phyloP scores from a whole-genome alignment of 176 grass and related monocot genomes.

The Triticum dicoccoides region DNA sequence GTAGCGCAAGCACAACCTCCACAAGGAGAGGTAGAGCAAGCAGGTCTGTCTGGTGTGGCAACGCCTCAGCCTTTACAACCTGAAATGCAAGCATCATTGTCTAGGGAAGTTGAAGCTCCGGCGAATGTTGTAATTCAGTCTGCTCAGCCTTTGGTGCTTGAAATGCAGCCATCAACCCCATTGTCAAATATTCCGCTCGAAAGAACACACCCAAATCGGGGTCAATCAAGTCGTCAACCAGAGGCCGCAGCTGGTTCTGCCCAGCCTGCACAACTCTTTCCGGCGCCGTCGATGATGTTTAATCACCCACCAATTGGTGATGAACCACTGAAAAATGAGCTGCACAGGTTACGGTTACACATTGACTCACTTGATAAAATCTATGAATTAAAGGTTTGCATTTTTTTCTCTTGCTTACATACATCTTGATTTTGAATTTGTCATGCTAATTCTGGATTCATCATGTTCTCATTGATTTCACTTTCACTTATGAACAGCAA shows the following conservation, averaged over 20 bases:
- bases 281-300: constrained; percentile 43
- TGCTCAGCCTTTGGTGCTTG: constrained; percentile 33
- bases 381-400: constrained; percentile 65
- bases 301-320: constrained; percentile 43
- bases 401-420: not conserved
- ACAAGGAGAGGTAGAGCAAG: constrained; percentile 2
- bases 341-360: constrained; percentile 48
- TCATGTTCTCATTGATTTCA: not conserved
- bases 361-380: constrained; percentile 47
- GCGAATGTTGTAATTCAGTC: constrained; percentile 6
- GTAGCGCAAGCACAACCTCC: constrained; percentile 9
- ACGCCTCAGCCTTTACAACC: constrained; percentile 23
- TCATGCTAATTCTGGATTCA: constrained; percentile 23
- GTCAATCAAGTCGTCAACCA: constrained; percentile 24
- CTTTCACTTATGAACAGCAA: constrained; percentile 47
- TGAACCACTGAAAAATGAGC: constrained; percentile 75
- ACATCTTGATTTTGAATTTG: not conserved
- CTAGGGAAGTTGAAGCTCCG: not conserved
- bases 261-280: constrained; percentile 49
- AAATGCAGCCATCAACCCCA: constrained; percentile 13
- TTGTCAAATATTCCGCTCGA: constrained; percentile 22
- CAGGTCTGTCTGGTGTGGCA: not conserved
- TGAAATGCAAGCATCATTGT: constrained; percentile 22
- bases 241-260: constrained; percentile 13
- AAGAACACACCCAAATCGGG: constrained; percentile 24